phyloP scores from a whole-genome alignment of 345 rosid genomes.

The Eutrema heterophyllum region DNA sequence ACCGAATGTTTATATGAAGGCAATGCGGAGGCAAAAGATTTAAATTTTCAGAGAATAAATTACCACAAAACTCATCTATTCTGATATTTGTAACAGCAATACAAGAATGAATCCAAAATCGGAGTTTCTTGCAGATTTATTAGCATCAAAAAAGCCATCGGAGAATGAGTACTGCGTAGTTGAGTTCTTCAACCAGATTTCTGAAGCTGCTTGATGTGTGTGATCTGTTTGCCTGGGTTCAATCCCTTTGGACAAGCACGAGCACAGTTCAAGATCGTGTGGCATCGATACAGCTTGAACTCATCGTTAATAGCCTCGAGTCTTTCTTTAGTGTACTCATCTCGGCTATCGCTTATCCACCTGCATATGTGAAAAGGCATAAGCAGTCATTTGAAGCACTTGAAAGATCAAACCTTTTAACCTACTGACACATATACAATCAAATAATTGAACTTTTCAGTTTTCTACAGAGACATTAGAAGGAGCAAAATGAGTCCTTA shows the following conservation, averaged over 20 bases:
- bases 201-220: constrained; percentile 61
- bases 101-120: constrained; percentile 7
- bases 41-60: neutral
- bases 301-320: constrained; percentile 83
- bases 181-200: constrained; percentile 1
- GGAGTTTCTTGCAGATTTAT: constrained; percentile 17
- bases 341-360: constrained; percentile 98
- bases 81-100: neutral
- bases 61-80: neutral
- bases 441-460: neutral
- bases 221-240: constrained; percentile 92
- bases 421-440: neutral
- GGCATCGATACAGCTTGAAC: constrained; percentile 94
- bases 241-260: constrained; percentile 97
- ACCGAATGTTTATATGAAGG: neutral
- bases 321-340: constrained; percentile 82
- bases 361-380: constrained; percentile 27
- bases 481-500: neutral
- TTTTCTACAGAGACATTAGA: neutral
- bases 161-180: neutral
- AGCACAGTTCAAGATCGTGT: constrained; percentile 92
- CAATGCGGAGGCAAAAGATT: neutral
- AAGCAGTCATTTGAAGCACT: neutral
- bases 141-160: neutral
- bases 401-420: neutral